Evolutionary conservation across 495 filamentous ascomycete species (phyloP), one percentile per base, ranked within the genome.

Genomic region (Annulohypoxylon bovei): DNA sequence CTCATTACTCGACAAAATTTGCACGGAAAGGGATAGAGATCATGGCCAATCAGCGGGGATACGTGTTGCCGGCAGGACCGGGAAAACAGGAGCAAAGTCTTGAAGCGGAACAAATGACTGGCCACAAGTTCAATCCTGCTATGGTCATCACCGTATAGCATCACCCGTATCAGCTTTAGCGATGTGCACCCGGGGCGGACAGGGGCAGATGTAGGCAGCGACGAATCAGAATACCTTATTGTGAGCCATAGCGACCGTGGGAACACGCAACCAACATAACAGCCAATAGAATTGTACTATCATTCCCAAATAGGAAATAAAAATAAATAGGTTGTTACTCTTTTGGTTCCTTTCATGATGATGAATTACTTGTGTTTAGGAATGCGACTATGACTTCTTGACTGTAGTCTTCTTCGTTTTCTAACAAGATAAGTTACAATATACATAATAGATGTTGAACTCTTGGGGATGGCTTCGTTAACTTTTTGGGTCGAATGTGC

Each of bases 1-100:
- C 85, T 1, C 85, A 87, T 59, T 83, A 81, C 27, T 79, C 78
- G 2, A 82, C 79, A 0, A 79, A 83, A 23, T 84, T 84, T 42
- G 78, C 55, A 32, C 70, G 77, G 25, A 44, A 64, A 4, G 76
- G 80, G 1, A 73, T 87, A 8, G 76, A 67, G 54, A 70, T 87
- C 49, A 76, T 88, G 64, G 79, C 75, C 11, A 89, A 89, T 69
- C 87, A 89, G 67, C 76, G 85, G 2, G 44, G 44, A 3, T 86
- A 85, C 76, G 77, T 82, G 20, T 63, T 83, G 11, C 70, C 71
- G 0, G 61, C 61, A 18, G 54, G 33, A 35, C 44, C 7, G 32
- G 57, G 16, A 37, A 4, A 40, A 40, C 18, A 22, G 8, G 42
- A 46, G 8, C 42, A 23, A 23, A 8, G 8, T 7, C 42, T 46